Base-by-base conservation (phyloP, 2,329 filamentous ascomycete genomes). In the Knoxdaviesia capensis region DNA sequence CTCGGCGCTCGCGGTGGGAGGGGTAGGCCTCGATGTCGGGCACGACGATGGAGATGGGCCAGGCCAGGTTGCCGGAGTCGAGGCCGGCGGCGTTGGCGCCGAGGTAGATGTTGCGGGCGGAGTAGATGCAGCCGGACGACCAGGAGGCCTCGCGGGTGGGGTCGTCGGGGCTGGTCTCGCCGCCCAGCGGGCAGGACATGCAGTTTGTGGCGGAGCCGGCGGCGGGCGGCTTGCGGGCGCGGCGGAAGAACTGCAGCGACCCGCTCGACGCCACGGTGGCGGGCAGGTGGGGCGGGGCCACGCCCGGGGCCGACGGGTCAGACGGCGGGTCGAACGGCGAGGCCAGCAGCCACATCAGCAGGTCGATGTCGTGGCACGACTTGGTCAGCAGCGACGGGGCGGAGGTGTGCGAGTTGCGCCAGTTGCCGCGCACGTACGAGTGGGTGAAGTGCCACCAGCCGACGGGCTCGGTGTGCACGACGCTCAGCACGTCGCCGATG, bases 371-470 rank as follows among this genome's bases (percentile, higher is more conserved):
- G 53, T 98, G 90, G 51, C 90, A 96, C 45, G 84, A 92, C 60
- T 96, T 98, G 1, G 88, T 94, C 31, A 98, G 68, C 2, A 98
- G 66, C 1, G 82, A 88, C 6, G 78, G 88, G 29, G 71, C 87
- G n/a, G 71, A 77, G 5, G 64, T 78, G 1, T 74, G 78, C 49
- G 84, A 76, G 47, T 82, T 83, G 5, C 88, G 74, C 90, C 90
- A 96, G 59, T 96, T 94, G 10, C 90, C 90, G 38, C 83, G 73
- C 34, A 96, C 88, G 51, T 88, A 94, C 36, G 78, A 85, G 56
- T 94, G 87, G 0, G 80, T 69, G 55, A 92, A 96, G 56, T 96
- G 90, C 84, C 86, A 96, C 77, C 81, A 93, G 1, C 90, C 90
- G 0, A 98, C 79, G 0, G 90, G 90, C 57, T 96, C 90, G 0